phyloP scores from a whole-genome alignment of 2,329 filamentous ascomycete species.

The Rhynchosporium secalis region DNA sequence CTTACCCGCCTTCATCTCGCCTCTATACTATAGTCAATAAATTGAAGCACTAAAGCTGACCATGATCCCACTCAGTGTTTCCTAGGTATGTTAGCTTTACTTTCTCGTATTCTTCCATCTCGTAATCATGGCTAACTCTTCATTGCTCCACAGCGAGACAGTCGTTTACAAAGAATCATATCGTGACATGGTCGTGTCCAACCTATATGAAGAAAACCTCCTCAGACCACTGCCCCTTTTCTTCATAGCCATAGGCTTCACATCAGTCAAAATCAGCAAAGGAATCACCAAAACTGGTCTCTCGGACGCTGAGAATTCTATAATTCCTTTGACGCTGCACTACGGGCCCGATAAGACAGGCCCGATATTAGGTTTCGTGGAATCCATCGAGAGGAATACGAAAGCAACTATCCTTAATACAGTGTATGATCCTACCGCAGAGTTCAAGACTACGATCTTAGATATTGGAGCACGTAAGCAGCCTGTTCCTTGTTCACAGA shows the following conservation, averaged over 20 bases:
- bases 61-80: background rate
- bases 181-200: constrained; percentile 1
- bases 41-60: background rate
- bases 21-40: background rate
- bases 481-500: background rate
- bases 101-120: background rate
- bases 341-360: background rate
- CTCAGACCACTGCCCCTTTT: background rate
- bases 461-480: constrained; percentile 10
- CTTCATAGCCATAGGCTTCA: constrained; percentile 6
- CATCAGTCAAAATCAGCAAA: background rate
- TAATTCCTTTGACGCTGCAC: constrained; percentile 5
- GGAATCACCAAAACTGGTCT: background rate
- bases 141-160: background rate
- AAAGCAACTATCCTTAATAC: constrained; percentile 5
- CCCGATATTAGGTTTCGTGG: constrained; percentile 3
- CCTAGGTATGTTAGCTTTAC: background rate
- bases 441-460: constrained; percentile 6
- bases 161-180: constrained; percentile 6
- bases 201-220: background rate
- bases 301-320: constrained; percentile 3
- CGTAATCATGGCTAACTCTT: background rate
- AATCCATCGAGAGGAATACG: background rate
- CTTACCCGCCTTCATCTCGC: background rate
- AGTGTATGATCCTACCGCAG: background rate